A percentile compares a stretch with the other conserved stretches of the same genome.
These are phyloP conservation scores for Mycena amicta DNA, from an alignment of 768 basidiomycete genomes.

Conservation along the genomic window DNA sequence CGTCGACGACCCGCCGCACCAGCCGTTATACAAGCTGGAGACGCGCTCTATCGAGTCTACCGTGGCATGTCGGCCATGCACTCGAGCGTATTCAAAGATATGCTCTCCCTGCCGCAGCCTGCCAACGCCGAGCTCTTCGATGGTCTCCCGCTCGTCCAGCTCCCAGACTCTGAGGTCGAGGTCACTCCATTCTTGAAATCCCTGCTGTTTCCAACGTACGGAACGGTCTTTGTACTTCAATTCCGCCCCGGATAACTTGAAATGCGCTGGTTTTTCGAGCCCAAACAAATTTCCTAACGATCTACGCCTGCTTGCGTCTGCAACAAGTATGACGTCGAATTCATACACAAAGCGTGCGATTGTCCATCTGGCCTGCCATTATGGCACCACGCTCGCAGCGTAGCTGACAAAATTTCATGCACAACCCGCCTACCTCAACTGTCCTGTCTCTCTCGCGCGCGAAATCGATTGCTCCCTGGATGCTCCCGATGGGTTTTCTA, in stretches of 20 bases:
- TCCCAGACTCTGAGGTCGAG: background rate
- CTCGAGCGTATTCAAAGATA: slow-evolving; percentile 18
- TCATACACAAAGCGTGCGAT: slow-evolving; percentile 4
- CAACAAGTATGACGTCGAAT: slow-evolving; percentile 12
- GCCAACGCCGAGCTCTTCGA: background rate
- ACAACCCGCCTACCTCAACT: background rate
- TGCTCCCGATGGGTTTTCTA: slow-evolving; percentile 13
- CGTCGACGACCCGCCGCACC: no score
- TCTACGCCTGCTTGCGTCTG: slow-evolving; percentile 11
- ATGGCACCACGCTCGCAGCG: background rate
- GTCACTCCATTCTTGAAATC: background rate
- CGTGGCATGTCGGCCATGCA: slow-evolving; percentile 8
- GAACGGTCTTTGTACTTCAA: background rate
- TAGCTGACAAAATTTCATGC: background rate
- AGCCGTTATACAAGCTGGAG: slow-evolving; percentile 15
- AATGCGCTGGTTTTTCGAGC: slow-evolving; percentile 4
- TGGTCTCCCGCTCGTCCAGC: background rate
- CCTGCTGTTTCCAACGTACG: slow-evolving; percentile 9
- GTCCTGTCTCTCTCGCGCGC: slow-evolving; percentile 5
- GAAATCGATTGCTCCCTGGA: slow-evolving; percentile 4
- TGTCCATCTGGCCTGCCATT: background rate
- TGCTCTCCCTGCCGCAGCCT: slow-evolving; percentile 16
- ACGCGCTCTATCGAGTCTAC: slow-evolving; percentile 17
- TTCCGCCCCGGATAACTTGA: background rate
- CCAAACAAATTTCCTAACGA: background rate